These are phyloP conservation scores for Penicillium concentricum DNA, from an alignment of 2,329 filamentous ascomycete genomes.

Conservation along the genomic window DNA sequence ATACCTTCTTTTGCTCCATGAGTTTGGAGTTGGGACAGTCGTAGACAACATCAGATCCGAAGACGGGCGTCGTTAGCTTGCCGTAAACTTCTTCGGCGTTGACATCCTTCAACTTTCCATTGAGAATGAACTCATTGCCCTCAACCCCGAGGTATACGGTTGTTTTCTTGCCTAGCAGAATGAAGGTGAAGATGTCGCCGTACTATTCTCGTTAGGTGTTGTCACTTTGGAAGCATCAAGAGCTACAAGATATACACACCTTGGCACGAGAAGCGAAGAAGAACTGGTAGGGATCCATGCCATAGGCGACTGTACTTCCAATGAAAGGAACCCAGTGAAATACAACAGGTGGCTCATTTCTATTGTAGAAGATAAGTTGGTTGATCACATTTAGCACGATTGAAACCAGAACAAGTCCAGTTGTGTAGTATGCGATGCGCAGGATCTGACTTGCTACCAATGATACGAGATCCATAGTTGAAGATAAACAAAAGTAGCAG, in stretches of 20 bases:
- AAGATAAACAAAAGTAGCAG: neutral
- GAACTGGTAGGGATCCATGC: slow-evolving; percentile 70
- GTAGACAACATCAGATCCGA: slow-evolving; percentile 83
- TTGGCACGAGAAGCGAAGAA: slow-evolving; percentile 72
- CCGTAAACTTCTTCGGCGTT: slow-evolving; percentile 89
- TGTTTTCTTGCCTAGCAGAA: slow-evolving; percentile 82
- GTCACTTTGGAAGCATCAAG: neutral
- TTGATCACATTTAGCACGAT: slow-evolving; percentile 72
- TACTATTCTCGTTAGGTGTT: slow-evolving; percentile 54
- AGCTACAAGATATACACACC: slow-evolving; percentile 47
- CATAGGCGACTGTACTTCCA: slow-evolving; percentile 47
- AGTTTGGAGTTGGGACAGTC: slow-evolving; percentile 89
- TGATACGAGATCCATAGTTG: slow-evolving; percentile 13
- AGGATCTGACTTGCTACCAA: slow-evolving; percentile 18
- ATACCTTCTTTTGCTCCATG: slow-evolving; percentile 92
- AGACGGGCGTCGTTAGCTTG: slow-evolving; percentile 68
- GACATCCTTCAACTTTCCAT: slow-evolving; percentile 86
- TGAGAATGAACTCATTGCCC: slow-evolving; percentile 91
- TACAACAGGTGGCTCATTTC: slow-evolving; percentile 73
- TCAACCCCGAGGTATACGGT: slow-evolving; percentile 79
- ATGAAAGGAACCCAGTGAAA: slow-evolving; percentile 72
- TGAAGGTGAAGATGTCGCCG: slow-evolving; percentile 87
- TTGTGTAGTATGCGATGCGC: slow-evolving; percentile 24
- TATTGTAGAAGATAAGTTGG: slow-evolving; percentile 74
- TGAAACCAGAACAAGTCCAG: slow-evolving; percentile 48